Conservation (phyloP, 1,284 basidiomycete genomes). For the Puccinia hordei region DNA sequence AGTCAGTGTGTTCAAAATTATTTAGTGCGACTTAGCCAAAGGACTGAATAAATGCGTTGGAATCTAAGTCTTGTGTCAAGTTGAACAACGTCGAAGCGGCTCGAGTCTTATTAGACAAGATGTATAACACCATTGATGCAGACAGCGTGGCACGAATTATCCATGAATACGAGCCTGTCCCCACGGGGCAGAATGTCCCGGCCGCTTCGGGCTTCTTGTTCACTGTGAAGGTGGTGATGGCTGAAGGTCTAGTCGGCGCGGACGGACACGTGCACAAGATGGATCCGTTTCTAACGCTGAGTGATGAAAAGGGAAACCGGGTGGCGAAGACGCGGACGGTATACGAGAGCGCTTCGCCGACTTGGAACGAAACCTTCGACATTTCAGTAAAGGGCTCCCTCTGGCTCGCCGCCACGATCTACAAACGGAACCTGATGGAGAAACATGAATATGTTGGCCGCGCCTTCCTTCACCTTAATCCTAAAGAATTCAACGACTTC, state of each 20-base stretch:
- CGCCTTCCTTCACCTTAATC: slow-evolving; percentile 88
- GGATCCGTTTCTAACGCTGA: slow-evolving; percentile 91
- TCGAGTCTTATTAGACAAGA: slow-evolving; percentile 82
- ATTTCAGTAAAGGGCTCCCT: slow-evolving; percentile 76
- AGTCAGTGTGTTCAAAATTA: slow-evolving; percentile 58
- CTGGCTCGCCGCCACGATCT: slow-evolving; percentile 94
- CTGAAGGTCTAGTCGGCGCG: slow-evolving; percentile 74
- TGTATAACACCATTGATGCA: slow-evolving; percentile 87
- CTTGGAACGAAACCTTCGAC: slow-evolving; percentile 98
- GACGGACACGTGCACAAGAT: slow-evolving; percentile 73
- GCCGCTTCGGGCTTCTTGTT: slow-evolving; percentile 73
- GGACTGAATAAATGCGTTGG: not conserved
- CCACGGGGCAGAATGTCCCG: slow-evolving; percentile 55
- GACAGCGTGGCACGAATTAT: slow-evolving; percentile 77
- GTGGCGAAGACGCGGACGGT: slow-evolving; percentile 94
- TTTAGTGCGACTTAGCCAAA: not conserved
- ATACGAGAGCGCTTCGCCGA: slow-evolving; percentile 82
- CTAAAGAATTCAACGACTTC: slow-evolving; percentile 82
- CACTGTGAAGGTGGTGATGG: slow-evolving; percentile 87
- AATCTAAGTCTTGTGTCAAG: slow-evolving; percentile 81
- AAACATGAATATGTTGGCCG: slow-evolving; percentile 78
- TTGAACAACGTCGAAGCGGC: slow-evolving; percentile 96
- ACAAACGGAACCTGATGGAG: slow-evolving; percentile 77
- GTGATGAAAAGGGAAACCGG: slow-evolving; percentile 84
- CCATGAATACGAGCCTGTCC: slow-evolving; percentile 62